phyloP scores from a whole-genome alignment of 1,284 basidiomycete species.

The Ustilago nuda region DNA sequence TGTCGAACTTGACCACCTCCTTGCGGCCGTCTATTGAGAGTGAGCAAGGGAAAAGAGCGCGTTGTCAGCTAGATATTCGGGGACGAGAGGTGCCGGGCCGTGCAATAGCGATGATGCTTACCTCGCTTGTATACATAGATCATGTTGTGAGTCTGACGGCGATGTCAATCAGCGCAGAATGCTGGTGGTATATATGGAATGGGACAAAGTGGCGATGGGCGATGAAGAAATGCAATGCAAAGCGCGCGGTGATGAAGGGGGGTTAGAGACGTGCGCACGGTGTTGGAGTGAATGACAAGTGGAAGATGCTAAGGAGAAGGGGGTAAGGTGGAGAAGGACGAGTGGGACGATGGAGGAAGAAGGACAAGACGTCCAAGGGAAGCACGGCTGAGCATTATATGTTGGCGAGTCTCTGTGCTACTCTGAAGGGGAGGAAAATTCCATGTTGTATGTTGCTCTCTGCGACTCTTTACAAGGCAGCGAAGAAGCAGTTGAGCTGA shows the following conservation, averaged over 20 bases:
- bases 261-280: conserved; percentile 29
- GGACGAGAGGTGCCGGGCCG: background rate
- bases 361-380: conserved; percentile 13
- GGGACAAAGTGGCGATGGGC: conserved; percentile 10
- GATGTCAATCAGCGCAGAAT: conserved; percentile 11
- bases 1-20: conserved; percentile 68
- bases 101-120: conserved; percentile 25
- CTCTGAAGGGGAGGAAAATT: conserved; percentile 18
- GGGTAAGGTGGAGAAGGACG: conserved; percentile 16
- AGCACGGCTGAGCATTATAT: conserved; percentile 40
- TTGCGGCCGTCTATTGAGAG: conserved; percentile 63
- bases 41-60: background rate
- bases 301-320: conserved; percentile 10
- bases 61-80: conserved; percentile 15
- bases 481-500: conserved; percentile 10
- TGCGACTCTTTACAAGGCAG: background rate
- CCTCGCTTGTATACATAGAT: conserved; percentile 69
- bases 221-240: conserved; percentile 12
- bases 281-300: conserved; percentile 7
- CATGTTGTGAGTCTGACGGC: conserved; percentile 43
- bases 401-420: conserved; percentile 17
- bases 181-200: conserved; percentile 15
- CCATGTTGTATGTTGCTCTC: conserved; percentile 41
- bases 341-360: conserved; percentile 46
- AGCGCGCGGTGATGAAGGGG: background rate